Base-by-base conservation (phyloP, 2,329 filamentous ascomycete species). In the Fusarium hainanense region DNA sequence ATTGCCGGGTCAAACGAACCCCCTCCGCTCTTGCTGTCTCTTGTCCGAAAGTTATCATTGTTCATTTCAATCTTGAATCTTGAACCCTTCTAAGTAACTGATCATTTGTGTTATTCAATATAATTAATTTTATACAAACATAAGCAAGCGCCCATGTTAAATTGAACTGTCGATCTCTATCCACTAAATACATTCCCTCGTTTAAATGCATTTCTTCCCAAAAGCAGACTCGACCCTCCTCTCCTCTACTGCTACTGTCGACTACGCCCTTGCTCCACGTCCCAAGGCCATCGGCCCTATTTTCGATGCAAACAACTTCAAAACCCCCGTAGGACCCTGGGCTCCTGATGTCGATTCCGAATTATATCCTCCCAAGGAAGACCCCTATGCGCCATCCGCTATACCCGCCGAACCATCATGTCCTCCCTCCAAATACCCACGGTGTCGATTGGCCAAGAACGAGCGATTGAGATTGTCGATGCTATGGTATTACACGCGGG, bases 401-500 rank as follows among this genome's bases (percentile, higher is more conserved):
- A 58, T 71, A 30, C 73, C 73, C 4, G 25, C 41, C 3, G 56
- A 47, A 16, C 62, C 67, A 2, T 14, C 30, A 32, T 21, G 21
- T 18, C 54, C 54, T 14, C 18, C 37, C 14, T 41, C 54, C 14
- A 61, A 55, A 32, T 78, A 78, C 54, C 56, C 74, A 10, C 74
- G 75, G 3, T 52, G 70, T 14, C 59, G 43, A 9, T 42, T 79
- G 20, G 69, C 76, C 32, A 69, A 65, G 52, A 74, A 79, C 28
- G 77, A 79, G 55, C 63, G 77, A 8, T 60, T 79, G 9, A 58
- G 77, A 37, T 41, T 78, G 37, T 77, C 77, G 0, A 79, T 79
- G 77, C 70, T 83, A 1, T 85, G 80, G 77, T 85, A 85, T 58
- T 83, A 84, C 34, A 82, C 82, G 2, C 75, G 76, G 28, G 78